phyloP scores from a whole-genome alignment of 805 yeast genomes.

The Wickerhamomyces pijperi region DNA sequence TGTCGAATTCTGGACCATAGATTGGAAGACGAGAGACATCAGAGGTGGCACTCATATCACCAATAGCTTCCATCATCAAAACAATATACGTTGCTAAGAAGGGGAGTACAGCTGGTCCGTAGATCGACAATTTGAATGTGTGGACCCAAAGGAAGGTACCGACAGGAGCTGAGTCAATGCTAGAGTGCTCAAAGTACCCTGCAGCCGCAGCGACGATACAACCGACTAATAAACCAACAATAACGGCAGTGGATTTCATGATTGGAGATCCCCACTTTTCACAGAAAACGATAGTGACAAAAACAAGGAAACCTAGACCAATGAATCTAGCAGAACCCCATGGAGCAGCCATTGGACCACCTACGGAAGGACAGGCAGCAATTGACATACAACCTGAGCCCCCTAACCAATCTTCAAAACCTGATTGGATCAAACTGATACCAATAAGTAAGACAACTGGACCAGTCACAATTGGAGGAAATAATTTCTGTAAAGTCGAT shows the following conservation, averaged over 20 bases:
- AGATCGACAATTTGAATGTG: slow-evolving; percentile 63
- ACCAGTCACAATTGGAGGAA: slow-evolving; percentile 88
- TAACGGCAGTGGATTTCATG: slow-evolving; percentile 89
- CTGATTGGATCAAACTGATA: slow-evolving; percentile 53
- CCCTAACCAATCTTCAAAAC: slow-evolving; percentile 80
- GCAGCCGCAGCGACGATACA: slow-evolving; percentile 90
- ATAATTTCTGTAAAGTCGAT: slow-evolving; percentile 51
- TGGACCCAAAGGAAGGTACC: slow-evolving; percentile 86
- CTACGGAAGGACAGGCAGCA: slow-evolving; percentile 34
- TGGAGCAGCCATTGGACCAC: slow-evolving; percentile 44
- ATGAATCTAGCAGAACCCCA: slow-evolving; percentile 89
- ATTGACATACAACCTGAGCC: slow-evolving; percentile 55
- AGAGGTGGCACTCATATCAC: slow-evolving; percentile 88
- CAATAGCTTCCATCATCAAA: slow-evolving; percentile 84
- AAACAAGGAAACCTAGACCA: slow-evolving; percentile 82
- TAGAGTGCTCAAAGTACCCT: slow-evolving; percentile 58
- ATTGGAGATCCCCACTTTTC: slow-evolving; percentile 92
- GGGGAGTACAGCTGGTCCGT: slow-evolving; percentile 82
- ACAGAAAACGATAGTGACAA: slow-evolving; percentile 56
- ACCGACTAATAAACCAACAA: slow-evolving; percentile 73
- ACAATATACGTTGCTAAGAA: slow-evolving; percentile 73
- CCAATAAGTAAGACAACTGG: slow-evolving; percentile 87
- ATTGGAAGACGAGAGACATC: slow-evolving; percentile 82
- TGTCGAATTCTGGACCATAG: slow-evolving; percentile 71
- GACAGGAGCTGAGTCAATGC: slow-evolving; percentile 63